Base-by-base conservation (phyloP, 768 basidiomycete species). In the Strobilomyces echinocephalus region DNA sequence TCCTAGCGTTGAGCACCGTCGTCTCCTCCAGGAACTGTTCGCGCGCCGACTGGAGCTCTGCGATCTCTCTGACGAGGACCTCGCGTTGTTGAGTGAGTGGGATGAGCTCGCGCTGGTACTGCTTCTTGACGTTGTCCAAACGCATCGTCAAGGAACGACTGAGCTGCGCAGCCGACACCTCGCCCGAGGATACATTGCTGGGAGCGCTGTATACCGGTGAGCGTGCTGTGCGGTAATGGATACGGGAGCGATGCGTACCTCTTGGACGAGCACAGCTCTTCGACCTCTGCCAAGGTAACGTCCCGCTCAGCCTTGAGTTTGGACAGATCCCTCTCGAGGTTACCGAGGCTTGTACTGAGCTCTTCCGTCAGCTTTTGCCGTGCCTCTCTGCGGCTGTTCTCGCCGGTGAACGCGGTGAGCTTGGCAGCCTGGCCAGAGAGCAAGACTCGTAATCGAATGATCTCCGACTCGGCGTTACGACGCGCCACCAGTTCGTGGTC, bases 21-120 rank as follows among this genome's bases (percentile, higher is more conserved):
- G 93, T 90, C 73, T 99, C 97, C 63, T 95, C 95, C 38, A 95
- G 73, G 71, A 89, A 88, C 39, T 86, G 80, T 59, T 97, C 93
- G 31, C 91, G 83, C 1, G 88, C 83, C 15, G 88, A 87, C 64
- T 84, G 85, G 46, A 99, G 84, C 62, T 98, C 95, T 3, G 78
- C 74, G 51, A 97, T 84, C 71, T 98, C 95, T 43, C 91, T 78
- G 20, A 75, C 67, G 28, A 98, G 73, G 2, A 77, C 76, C 61
- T 97, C 92, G 21, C 87, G 86, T 70, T 97, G 83, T 50, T 85
- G 81, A 3, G 80, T 88, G 51, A 99, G 81, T 0, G 90, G 88
- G 39, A 90, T 74, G 30, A 99, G 83, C 57, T 97, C 95, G 59
- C 80, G 82, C 46, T 87, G 83, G 67, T 98, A 97, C 63, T 93